phyloP scores from a whole-genome alignment of 2,329 filamentous ascomycete species.

The Aspergillus novoparasiticus region DNA sequence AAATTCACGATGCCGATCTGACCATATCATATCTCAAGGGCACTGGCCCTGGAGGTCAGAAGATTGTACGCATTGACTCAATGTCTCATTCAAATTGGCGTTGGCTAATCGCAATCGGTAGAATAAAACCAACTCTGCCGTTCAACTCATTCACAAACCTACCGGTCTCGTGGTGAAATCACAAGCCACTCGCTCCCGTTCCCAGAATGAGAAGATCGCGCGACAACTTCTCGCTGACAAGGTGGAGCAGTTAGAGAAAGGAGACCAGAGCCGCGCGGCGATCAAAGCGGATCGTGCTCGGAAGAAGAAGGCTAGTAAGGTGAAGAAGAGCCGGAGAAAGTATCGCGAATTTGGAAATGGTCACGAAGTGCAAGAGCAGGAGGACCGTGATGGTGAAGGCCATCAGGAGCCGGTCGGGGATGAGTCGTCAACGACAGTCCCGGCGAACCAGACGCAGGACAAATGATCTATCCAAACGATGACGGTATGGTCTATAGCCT shows the following conservation, averaged over 20 bases:
- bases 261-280: slow-evolving; percentile 71
- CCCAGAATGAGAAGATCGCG: slow-evolving; percentile 85
- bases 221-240: slow-evolving; percentile 74
- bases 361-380: slow-evolving; percentile 16
- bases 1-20: slow-evolving; percentile 76
- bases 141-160: slow-evolving; percentile 86
- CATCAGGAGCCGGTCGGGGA: not conserved
- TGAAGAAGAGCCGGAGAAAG: slow-evolving; percentile 49
- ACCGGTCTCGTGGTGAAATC: slow-evolving; percentile 93
- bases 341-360: slow-evolving; percentile 42
- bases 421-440: not conserved
- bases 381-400: slow-evolving; percentile 15
- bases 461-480: not conserved
- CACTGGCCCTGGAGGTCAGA: slow-evolving; percentile 89
- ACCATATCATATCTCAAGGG: slow-evolving; percentile 87
- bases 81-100: not conserved
- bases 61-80: slow-evolving; percentile 65
- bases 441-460: not conserved
- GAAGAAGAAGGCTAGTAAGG: slow-evolving; percentile 47
- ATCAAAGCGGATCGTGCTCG: slow-evolving; percentile 89
- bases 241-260: slow-evolving; percentile 74
- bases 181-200: slow-evolving; percentile 84
- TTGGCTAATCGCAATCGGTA: slow-evolving; percentile 19
- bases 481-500: not conserved
- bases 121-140: slow-evolving; percentile 97